A percentile compares a stretch with the other conserved stretches of the same genome.
phyloP scores from a whole-genome alignment of 2,329 filamentous ascomycete genomes.

The Penicillium sp. region DNA sequence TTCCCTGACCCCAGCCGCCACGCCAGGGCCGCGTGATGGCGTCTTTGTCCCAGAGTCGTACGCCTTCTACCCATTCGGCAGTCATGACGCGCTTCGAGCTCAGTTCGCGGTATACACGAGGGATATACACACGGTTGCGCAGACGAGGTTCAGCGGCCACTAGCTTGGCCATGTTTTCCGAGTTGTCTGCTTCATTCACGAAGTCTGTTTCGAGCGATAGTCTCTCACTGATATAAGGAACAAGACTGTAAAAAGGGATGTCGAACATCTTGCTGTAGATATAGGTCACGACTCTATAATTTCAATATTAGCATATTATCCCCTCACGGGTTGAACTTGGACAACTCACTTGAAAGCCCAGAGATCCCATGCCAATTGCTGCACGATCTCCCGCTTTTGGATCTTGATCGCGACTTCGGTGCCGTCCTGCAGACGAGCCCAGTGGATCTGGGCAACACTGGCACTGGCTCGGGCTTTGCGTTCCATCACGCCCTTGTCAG shows the following conservation, averaged over 20 bases:
- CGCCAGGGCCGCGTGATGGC: conserved; percentile 74
- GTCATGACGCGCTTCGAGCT: conserved; percentile 83
- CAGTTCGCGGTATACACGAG: conserved; percentile 76
- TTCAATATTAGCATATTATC: conserved; percentile 14
- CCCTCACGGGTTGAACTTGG: not conserved
- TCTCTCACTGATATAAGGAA: conserved; percentile 92
- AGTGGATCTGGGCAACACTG: conserved; percentile 95
- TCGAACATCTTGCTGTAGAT: conserved; percentile 87
- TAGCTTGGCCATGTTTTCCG: conserved; percentile 75
- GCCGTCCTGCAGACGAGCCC: conserved; percentile 81
- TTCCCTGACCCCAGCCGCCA: conserved; percentile 71
- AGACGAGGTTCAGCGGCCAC: conserved; percentile 73
- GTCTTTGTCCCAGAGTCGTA: conserved; percentile 88
- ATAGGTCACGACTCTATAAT: conserved; percentile 67
- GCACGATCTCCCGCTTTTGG: conserved; percentile 89
- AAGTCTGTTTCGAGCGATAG: conserved; percentile 93
- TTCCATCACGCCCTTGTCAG: conserved; percentile 65
- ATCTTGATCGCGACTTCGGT: conserved; percentile 93
- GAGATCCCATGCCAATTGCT: conserved; percentile 89
- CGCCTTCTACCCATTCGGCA: conserved; percentile 96
- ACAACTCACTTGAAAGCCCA: conserved; percentile 79
- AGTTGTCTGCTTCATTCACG: conserved; percentile 83
- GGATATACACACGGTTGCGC: conserved; percentile 80
- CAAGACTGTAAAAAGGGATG: conserved; percentile 84
- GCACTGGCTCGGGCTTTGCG: conserved; percentile 71